Conservation (phyloP, 371 early-diverging fungal species). For the Sanchytrium tribonematis region DNA sequence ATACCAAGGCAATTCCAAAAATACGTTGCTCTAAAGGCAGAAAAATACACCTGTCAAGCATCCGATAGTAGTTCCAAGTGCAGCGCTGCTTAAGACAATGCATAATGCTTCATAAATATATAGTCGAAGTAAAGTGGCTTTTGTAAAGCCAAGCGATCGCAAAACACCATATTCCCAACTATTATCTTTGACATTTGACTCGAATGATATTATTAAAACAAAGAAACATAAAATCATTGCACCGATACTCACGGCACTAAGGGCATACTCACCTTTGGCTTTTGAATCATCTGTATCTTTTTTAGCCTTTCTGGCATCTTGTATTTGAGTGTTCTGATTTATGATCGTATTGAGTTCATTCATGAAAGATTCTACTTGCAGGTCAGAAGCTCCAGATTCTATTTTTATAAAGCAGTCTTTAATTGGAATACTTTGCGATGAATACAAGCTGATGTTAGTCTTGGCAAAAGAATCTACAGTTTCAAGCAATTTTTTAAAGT, state of each 20-base stretch:
- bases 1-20: constrained; percentile 7
- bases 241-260: background rate
- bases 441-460: background rate
- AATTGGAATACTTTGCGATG: background rate
- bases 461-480: background rate
- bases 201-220: constrained; percentile 10
- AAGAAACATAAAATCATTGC: constrained; percentile 10
- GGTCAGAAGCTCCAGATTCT: constrained; percentile 1
- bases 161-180: constrained; percentile 12
- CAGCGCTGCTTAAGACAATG: constrained; percentile 6
- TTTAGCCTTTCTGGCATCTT: background rate
- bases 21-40: constrained; percentile 8
- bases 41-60: constrained; percentile 5
- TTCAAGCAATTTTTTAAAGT: background rate
- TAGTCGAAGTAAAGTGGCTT: constrained; percentile 3
- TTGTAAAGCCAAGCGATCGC: constrained; percentile 9
- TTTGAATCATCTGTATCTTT: background rate
- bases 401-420: constrained; percentile 4
- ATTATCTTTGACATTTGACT: constrained; percentile 11
- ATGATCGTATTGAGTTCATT: constrained; percentile 4
- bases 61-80: constrained; percentile 8
- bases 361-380: constrained; percentile 5
- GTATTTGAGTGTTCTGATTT: background rate
- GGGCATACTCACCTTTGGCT: background rate
- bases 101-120: constrained; percentile 11